phyloP scores from a whole-genome alignment of 75 land plant genomes.

The Pinus tabuliformis region DNA sequence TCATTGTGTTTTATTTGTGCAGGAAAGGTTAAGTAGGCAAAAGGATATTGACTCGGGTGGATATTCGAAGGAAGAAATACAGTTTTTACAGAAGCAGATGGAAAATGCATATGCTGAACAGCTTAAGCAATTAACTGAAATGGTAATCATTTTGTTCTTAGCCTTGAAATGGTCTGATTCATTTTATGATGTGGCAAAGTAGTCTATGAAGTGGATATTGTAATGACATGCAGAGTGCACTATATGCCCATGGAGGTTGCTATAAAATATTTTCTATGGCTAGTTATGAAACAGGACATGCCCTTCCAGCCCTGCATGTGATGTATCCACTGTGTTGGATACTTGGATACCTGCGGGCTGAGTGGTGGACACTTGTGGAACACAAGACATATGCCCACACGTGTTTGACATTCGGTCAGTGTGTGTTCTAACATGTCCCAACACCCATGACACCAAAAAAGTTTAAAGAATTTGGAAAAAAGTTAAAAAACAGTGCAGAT shows the following conservation, averaged over 20 bases:
- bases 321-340: no score
- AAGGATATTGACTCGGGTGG: constrained; percentile 17
- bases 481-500: no score
- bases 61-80: constrained; percentile 16
- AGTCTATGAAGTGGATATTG: background rate
- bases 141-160: constrained; percentile 12
- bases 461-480: no score
- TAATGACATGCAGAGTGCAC: background rate
- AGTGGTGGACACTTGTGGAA: no score
- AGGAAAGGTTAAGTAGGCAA: constrained; percentile 6
- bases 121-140: constrained; percentile 22
- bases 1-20: background rate
- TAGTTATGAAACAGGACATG: background rate
- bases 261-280: background rate
- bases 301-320: no score
- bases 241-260: background rate
- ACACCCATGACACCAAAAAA: no score
- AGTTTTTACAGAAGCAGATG: constrained; percentile 18
- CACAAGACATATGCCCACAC: no score
- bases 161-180: background rate
- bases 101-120: constrained; percentile 21
- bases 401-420: no score
- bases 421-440: no score
- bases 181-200: background rate
- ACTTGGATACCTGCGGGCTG: no score